A percentile compares a stretch with the other conserved stretches of the same genome.
Evolutionary conservation across 805 yeast genomes (phyloP).

Genomic region (Metschnikowia arizonensis): DNA sequence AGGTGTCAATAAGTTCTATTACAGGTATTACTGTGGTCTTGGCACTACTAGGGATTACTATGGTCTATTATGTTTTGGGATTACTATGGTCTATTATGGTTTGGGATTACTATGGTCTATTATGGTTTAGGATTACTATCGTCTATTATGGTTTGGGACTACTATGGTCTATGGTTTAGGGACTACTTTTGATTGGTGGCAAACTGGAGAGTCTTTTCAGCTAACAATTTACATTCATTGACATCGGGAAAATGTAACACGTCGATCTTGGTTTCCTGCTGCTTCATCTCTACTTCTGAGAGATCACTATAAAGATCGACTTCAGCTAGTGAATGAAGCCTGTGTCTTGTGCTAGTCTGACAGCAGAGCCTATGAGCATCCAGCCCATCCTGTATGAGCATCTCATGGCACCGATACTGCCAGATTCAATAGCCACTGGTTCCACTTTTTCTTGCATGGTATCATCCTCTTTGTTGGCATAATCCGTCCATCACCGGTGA

Average conservation of each 20-base stretch:
- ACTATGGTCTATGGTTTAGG: no score
- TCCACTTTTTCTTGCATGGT: conserved; percentile 11
- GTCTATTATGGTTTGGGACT: no score
- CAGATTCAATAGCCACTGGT: conserved; percentile 30
- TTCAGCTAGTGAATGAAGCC: conserved; percentile 68
- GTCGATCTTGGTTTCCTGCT: conserved; percentile 20
- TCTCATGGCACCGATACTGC: conserved; percentile 81
- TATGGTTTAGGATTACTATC: no score
- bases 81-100: no score
- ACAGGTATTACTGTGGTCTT: no score
- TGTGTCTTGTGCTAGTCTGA: conserved; percentile 81
- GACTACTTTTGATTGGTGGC: conserved; percentile 58
- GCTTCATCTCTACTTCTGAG: conserved; percentile 31
- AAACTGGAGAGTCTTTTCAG: conserved; percentile 44
- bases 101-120: no score
- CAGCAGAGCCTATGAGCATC: conserved; percentile 88
- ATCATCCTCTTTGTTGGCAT: conserved; percentile 62
- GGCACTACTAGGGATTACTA: no score
- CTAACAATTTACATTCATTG: conserved; percentile 16
- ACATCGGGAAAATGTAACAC: conserved; percentile 33
- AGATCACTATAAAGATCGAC: conserved; percentile 49
- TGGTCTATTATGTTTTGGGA: no score
- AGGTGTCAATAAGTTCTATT: no score
- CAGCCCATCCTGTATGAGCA: conserved; percentile 88
- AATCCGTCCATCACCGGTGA: conserved; percentile 83